These are phyloP conservation scores for Saccharomycopsis crataegensis DNA, from an alignment of 1,139 yeast species.

Conservation along the genomic window DNA sequence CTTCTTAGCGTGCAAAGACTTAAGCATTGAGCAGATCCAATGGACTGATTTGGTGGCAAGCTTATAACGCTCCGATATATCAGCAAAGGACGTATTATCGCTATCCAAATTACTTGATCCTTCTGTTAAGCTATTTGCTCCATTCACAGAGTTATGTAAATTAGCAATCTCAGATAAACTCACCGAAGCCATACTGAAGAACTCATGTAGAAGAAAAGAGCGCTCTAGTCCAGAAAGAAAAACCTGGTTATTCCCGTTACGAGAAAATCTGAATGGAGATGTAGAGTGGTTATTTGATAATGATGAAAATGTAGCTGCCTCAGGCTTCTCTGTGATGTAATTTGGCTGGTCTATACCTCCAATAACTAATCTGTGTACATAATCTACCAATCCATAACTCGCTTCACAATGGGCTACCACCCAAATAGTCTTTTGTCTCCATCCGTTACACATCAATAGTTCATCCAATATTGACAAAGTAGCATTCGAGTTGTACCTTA, in stretches of 20 bases:
- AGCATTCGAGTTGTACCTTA: constrained; percentile 36
- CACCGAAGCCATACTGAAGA: constrained; percentile 47
- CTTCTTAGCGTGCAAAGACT: constrained; percentile 38
- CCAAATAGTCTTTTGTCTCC: constrained; percentile 59
- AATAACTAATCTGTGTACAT: constrained; percentile 51
- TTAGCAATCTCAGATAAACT: constrained; percentile 32
- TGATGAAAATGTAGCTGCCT: background rate
- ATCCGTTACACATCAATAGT: constrained; percentile 55
- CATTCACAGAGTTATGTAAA: background rate
- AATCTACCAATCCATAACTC: constrained; percentile 49
- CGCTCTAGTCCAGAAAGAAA: constrained; percentile 43
- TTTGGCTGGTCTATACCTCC: constrained; percentile 36
- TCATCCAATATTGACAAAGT: constrained; percentile 57
- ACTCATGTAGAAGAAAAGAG: constrained; percentile 64
- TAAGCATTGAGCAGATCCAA: constrained; percentile 55
- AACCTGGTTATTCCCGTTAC: constrained; percentile 45
- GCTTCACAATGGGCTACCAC: constrained; percentile 50
- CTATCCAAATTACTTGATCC: background rate
- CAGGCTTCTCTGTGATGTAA: background rate
- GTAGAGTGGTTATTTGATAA: background rate
- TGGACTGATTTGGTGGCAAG: constrained; percentile 35
- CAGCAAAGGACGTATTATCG: constrained; percentile 30
- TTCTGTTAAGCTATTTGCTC: background rate
- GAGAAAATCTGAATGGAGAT: constrained; percentile 38
- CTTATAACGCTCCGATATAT: background rate